A percentile compares a stretch with the other conserved stretches of the same genome.
Evolutionary conservation across 2,329 filamentous ascomycete species (phyloP).

Genomic region (Aspergillus neotritici): DNA sequence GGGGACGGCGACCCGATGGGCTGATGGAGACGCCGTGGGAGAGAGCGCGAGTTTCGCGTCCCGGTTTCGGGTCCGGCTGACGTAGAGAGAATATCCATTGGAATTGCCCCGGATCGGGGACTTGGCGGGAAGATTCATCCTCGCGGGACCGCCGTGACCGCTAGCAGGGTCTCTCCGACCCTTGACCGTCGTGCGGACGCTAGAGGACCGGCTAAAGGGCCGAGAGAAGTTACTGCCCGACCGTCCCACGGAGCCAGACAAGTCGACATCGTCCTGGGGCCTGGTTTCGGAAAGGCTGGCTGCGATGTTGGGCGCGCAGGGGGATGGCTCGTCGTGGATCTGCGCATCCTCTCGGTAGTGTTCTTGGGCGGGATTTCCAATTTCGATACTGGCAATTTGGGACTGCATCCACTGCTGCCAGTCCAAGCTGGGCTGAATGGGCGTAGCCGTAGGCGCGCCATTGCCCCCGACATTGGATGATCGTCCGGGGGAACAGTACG

Average conservation of each 20-base stretch:
- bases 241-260: slow-evolving; percentile 2
- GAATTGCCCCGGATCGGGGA: slow-evolving; percentile 2
- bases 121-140: too few species aligned
- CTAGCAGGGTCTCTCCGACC: slow-evolving; percentile 7
- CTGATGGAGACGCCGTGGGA: slow-evolving; percentile 20
- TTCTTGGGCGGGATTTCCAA: slow-evolving; percentile 19
- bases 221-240: slow-evolving; percentile 33
- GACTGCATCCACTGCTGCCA: slow-evolving; percentile 37
- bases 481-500: slow-evolving; percentile 29
- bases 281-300: not conserved
- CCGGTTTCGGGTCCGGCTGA: slow-evolving; percentile 1
- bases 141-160: not conserved
- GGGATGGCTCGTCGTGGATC: slow-evolving; percentile 25
- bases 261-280: not conserved
- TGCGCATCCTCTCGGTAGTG: slow-evolving; percentile 39
- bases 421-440: slow-evolving; percentile 24
- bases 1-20: slow-evolving; percentile 16
- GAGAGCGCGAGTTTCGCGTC: slow-evolving; percentile 10
- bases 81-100: not conserved
- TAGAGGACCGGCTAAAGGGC: slow-evolving; percentile 32
- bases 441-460: not conserved
- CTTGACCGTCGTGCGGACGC: slow-evolving; percentile 18
- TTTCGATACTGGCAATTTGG: slow-evolving; percentile 31
- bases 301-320: slow-evolving; percentile 4
- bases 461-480: not conserved